Evolutionary conservation across 2,329 filamentous ascomycete genomes (phyloP), one percentile per base, ranked within the genome.

Genomic region (Aspergillus jensenii): DNA sequence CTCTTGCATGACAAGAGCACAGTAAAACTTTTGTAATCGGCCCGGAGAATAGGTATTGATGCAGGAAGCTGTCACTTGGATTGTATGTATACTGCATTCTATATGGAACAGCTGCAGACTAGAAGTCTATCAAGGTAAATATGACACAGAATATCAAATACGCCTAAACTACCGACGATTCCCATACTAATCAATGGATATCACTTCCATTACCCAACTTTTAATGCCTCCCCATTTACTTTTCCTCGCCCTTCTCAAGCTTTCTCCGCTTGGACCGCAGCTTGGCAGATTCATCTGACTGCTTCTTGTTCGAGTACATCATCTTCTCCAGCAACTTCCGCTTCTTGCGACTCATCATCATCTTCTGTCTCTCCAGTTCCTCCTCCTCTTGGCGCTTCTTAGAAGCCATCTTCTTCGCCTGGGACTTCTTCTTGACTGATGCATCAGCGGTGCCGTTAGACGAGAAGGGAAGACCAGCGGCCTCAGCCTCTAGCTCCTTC

Each of bases 301-400:
- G 90, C 84, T 95, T 93, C 79, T 89, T 93, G 78, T 97, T 96
- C 62, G 87, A 92, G 78, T 96, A 96, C 71, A 92, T 84, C 91
- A 99, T 99, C 81, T 97, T 95, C 82, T 98, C 95, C 66, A 93
- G 89, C 70, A 97, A 81, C 87, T 97, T 97, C 70, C 95, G 84
- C 87, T 98, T 99, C 85, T 96, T 95, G 77, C 96, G 90, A 76
- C 90, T 90, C 82, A 98, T 88, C 95, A 99, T 99, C 80, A 96
- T 95, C 86, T 96, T 97, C 74, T 91, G 89, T 62, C 93, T 84
- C 76, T 96, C 92, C 58, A 96, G 77, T 68, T 98, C 93, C 76
- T 98, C 95, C 4, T 89, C 87, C 71, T 95, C 90, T 69, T 84
- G 79, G 63, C 77, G 78, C 68, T 85, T 84, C 72, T 82, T 83